These are phyloP conservation scores for Venturia oleaginea DNA, from an alignment of 2,329 filamentous ascomycete species.

Conservation along the genomic window DNA sequence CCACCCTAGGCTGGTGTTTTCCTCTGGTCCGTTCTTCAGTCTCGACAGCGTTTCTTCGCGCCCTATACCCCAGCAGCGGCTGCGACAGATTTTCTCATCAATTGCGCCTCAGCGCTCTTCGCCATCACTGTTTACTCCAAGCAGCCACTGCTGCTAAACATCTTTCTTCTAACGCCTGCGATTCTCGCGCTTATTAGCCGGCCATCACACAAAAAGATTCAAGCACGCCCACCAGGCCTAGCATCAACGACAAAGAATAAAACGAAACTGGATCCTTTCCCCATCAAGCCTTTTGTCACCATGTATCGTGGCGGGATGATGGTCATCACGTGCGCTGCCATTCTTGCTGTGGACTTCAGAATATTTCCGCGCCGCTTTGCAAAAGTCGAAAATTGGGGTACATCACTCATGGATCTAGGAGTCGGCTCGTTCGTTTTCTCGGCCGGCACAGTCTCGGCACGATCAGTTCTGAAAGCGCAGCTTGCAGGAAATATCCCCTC, in stretches of 20 bases:
- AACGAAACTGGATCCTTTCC: conserved; percentile 35
- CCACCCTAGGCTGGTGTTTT: conserved; percentile 61
- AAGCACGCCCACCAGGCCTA: neutral
- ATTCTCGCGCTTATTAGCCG: conserved; percentile 40
- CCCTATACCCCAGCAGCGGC: conserved; percentile 61
- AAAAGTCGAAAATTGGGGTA: conserved; percentile 99
- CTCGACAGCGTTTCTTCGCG: conserved; percentile 73
- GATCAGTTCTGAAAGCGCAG: conserved; percentile 65
- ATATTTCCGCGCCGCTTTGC: conserved; percentile 91
- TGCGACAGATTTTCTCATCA: conserved; percentile 76
- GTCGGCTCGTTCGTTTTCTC: conserved; percentile 98
- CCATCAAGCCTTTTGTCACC: conserved; percentile 85
- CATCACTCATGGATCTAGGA: conserved; percentile 96
- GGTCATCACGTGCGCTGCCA: conserved; percentile 78
- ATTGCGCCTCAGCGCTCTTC: conserved; percentile 72
- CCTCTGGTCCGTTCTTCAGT: conserved; percentile 83
- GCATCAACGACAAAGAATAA: neutral
- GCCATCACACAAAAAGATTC: neutral
- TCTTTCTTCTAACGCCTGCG: conserved; percentile 65
- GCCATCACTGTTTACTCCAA: conserved; percentile 78
- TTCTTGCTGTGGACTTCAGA: conserved; percentile 92
- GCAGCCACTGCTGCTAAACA: conserved; percentile 62
- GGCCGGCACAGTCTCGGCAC: conserved; percentile 79
- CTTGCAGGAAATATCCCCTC: conserved; percentile 41
- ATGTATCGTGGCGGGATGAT: conserved; percentile 88